Evolutionary conservation across 176 grass and related monocot species (phyloP).

Genomic region (bread wheat (Triticum aestivum)): DNA sequence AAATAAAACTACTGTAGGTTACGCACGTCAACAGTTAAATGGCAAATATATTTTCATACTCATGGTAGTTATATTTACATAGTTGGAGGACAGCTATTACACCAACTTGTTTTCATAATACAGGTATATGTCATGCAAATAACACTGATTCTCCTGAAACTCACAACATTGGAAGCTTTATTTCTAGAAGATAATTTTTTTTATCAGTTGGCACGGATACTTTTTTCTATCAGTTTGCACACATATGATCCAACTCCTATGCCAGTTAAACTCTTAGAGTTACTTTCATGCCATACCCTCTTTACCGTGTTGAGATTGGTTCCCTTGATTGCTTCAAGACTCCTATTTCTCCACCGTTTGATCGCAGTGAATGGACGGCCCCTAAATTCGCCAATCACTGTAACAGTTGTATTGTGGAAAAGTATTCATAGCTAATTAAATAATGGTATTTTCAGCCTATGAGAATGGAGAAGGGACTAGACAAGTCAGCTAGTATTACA

Average conservation of each 20-base stretch:
- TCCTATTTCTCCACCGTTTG: too few relatives aligned
- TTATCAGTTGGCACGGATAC: neutral
- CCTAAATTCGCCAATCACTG: too few relatives aligned
- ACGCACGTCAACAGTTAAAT: neutral
- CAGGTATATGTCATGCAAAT: constrained; percentile 1
- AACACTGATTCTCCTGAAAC: neutral
- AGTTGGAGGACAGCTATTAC: neutral
- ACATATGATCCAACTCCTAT: neutral
- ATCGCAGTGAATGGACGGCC: too few relatives aligned
- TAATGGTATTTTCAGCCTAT: neutral
- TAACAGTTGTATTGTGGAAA: too few relatives aligned
- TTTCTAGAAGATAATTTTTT: neutral
- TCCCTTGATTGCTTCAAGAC: neutral
- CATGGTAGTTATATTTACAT: neutral
- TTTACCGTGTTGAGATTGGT: neutral
- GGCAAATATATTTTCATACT: neutral
- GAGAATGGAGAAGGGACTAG: neutral
- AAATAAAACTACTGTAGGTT: neutral
- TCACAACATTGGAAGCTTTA: constrained; percentile 14
- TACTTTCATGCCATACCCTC: neutral
- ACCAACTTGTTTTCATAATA: neutral
- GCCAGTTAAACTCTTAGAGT: neutral
- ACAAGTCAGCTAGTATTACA: neutral
- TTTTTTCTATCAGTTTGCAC: neutral
- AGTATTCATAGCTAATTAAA: neutral